Conservation (phyloP, 164 flowering plant species). For the Sedum album region DNA sequence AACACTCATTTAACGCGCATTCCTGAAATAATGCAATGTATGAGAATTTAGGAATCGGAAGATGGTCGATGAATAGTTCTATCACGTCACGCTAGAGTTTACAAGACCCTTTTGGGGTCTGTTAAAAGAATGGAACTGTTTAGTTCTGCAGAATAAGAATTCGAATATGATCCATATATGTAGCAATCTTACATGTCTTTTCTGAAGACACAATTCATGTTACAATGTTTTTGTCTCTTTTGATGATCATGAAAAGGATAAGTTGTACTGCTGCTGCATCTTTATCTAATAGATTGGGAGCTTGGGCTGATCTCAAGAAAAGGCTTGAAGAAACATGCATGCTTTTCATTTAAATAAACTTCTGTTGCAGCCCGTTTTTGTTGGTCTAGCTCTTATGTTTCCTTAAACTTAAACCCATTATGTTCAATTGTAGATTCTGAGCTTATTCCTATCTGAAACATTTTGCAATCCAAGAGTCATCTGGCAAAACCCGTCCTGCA, state of each 20-base stretch:
- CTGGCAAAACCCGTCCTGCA: not conserved
- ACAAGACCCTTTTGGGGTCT: not conserved
- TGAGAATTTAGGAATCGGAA: not conserved
- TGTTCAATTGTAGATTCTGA: no score
- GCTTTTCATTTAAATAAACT: not conserved
- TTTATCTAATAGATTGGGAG: not conserved
- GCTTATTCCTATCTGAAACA: not conserved
- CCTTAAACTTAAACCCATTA: no score
- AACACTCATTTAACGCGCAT: conserved; percentile 5
- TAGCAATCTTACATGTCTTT: not conserved
- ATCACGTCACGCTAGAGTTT: not conserved
- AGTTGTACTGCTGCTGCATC: no score
- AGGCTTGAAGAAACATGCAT: not conserved
- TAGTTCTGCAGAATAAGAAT: conserved; percentile 5
- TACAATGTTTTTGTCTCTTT: not conserved
- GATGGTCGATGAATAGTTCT: not conserved
- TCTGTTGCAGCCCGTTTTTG: not conserved
- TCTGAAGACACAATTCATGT: not conserved
- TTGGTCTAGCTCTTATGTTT: no score
- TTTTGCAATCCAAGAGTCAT: not conserved
- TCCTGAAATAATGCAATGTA: not conserved
- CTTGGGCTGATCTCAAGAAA: not conserved
- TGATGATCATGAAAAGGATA: not conserved
- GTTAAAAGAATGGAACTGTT: conserved; percentile 6
- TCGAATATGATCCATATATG: not conserved